Evolutionary conservation across 2,329 filamentous ascomycete species (phyloP).

Genomic region (Coniella lustricola): DNA sequence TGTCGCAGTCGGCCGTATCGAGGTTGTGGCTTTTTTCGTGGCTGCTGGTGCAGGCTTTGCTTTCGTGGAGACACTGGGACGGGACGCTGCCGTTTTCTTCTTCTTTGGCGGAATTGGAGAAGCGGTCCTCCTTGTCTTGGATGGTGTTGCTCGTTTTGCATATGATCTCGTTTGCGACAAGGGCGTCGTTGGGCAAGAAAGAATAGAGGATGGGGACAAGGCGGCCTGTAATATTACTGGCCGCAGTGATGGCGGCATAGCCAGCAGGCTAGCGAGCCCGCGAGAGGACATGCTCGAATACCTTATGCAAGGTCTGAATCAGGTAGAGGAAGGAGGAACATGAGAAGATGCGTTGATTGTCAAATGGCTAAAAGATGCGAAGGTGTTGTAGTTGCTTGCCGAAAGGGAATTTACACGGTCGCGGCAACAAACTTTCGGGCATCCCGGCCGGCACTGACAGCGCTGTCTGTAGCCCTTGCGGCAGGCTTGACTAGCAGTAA

Average conservation of each 20-base stretch:
- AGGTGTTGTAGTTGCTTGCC: background rate
- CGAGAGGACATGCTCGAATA: constrained; percentile 15
- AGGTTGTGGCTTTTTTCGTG: background rate
- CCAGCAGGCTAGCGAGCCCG: constrained; percentile 17
- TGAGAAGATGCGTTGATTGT: background rate
- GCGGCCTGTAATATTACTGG: constrained; percentile 17
- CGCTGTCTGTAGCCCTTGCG: background rate
- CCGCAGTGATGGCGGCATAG: constrained; percentile 20
- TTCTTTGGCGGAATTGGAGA: background rate
- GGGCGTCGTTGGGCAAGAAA: background rate
- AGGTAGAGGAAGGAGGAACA: constrained; percentile 6
- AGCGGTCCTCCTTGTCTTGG: background rate
- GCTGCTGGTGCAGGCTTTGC: background rate
- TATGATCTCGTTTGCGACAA: constrained; percentile 1
- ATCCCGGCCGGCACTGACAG: background rate
- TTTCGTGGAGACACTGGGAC: background rate
- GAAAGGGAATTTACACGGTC: constrained; percentile 8
- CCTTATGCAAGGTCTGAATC: constrained; percentile 12
- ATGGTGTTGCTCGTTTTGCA: background rate
- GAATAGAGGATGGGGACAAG: constrained; percentile 4
- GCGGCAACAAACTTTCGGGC: constrained; percentile 5
- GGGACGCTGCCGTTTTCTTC: background rate
- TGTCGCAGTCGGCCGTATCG: background rate
- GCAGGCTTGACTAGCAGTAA: constrained; percentile 1
- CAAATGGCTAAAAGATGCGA: background rate